These are phyloP conservation scores for Thuja plicata DNA, from an alignment of 83 land plant species.

Conservation along the genomic window DNA sequence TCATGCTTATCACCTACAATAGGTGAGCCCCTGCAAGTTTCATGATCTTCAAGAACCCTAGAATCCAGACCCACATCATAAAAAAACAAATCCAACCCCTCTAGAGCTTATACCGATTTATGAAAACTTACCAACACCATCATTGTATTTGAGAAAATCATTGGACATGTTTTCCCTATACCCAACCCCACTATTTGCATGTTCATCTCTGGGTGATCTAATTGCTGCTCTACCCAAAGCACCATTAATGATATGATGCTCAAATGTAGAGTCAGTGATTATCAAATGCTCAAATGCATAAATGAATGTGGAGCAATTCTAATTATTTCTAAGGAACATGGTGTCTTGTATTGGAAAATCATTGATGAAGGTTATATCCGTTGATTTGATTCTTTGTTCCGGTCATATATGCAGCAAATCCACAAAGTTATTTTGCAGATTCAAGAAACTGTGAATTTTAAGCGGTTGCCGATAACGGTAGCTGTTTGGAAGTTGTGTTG, in stretches of 20 bases:
- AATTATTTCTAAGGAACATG: too few species aligned
- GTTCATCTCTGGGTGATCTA: background rate
- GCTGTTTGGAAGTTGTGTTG: too few species aligned
- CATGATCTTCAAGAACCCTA: conserved; percentile 6
- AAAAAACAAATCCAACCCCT: conserved; percentile 15
- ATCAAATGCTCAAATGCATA: background rate
- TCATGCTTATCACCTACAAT: background rate
- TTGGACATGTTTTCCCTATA: background rate
- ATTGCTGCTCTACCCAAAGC: background rate
- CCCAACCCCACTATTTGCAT: background rate
- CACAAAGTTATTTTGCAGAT: too few species aligned
- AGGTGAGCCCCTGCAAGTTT: too few species aligned
- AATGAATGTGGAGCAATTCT: too few species aligned
- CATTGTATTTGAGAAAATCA: background rate
- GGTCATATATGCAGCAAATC: too few species aligned
- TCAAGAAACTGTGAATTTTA: too few species aligned
- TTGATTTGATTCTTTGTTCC: too few species aligned
- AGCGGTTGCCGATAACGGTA: too few species aligned
- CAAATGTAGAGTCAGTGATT: too few species aligned
- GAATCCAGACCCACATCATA: background rate
- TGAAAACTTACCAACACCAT: background rate
- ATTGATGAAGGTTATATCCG: too few species aligned
- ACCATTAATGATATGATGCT: conserved; percentile 1
- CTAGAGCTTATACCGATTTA: background rate
- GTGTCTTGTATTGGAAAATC: too few species aligned